Percentiles rank a stretch among this genome's conserved stretches.
Evolutionary conservation across 805 yeast species (phyloP).

Genomic region (Yarrowia phangngaensis): DNA sequence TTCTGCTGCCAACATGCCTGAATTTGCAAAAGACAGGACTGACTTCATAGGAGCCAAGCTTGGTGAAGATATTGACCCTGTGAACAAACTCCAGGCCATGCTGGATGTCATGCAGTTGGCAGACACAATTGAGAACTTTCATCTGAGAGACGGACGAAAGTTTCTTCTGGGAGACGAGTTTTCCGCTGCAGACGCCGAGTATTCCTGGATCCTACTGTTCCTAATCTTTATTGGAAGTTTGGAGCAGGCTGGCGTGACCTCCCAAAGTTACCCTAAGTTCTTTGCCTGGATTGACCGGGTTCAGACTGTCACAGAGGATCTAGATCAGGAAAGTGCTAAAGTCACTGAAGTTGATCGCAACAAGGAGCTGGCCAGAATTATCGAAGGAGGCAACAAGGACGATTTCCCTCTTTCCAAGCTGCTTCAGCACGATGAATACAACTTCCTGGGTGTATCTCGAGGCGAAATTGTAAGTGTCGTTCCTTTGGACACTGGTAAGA

Average conservation of each 20-base stretch:
- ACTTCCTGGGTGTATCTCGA: conserved; percentile 1
- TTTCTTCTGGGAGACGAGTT: conserved; percentile 12
- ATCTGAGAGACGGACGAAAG: conserved; percentile 18
- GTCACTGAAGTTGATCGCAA: conserved; percentile 10
- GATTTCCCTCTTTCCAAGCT: conserved; percentile 25
- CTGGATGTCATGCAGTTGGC: conserved; percentile 19
- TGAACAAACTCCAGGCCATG: conserved; percentile 14
- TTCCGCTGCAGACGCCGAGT: conserved; percentile 15
- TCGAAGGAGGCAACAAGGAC: conserved; percentile 16
- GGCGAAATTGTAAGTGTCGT: conserved; percentile 17
- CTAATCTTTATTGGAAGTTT: conserved; percentile 20
- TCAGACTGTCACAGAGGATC: conserved; percentile 12
- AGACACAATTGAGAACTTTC: conserved; percentile 20
- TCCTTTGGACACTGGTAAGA: conserved; percentile 22
- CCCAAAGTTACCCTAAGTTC: conserved; percentile 22
- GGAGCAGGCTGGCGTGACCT: conserved; percentile 17
- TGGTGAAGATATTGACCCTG: neutral
- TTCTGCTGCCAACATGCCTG: conserved; percentile 4
- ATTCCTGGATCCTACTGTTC: conserved; percentile 21
- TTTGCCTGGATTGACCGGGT: conserved; percentile 22
- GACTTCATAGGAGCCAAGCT: conserved; percentile 10
- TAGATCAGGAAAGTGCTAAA: conserved; percentile 5
- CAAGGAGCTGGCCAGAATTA: conserved; percentile 8
- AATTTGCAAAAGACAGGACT: conserved; percentile 15
- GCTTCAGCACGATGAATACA: conserved; percentile 14